Evolutionary conservation across 2,329 filamentous ascomycete genomes (phyloP), one percentile per base, ranked within the genome.

Genomic region (Trichoderma sp.): DNA sequence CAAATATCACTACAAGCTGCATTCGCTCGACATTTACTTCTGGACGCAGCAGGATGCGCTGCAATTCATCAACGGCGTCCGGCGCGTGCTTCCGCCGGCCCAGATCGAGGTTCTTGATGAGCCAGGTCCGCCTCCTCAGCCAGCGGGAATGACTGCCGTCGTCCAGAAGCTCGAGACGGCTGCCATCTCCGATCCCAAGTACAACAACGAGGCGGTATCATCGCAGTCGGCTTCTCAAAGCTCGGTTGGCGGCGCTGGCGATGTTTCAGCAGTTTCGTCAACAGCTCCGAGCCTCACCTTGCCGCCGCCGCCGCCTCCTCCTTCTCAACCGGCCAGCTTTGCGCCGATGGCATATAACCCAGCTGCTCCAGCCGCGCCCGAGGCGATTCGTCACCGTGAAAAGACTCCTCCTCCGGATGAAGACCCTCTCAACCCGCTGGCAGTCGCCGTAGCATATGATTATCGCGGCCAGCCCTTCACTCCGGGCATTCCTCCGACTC

Each of bases 331-430:
- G n/a, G 74, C 81, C 39, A 83, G 75, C 73, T 90, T 89, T 73
- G 83, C 80, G 8, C 90, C 90, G 0, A 88, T 92, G 81, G 87
- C 90, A 2, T 94, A 94, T 76, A 94, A 94, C 76, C 92, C 92
- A 3, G 91, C 92, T 0, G 91, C 91, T 1, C 92, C 92, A 5
- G 85, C 91, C 0, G 90, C 91, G 0, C 91, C 91, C 0, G 91
- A 94, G 77, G 83, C 86, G 26, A 88, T 94, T 63, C 83, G 85
- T 24, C 87, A 92, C 77, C 86, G 92, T 59, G 92, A 94, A 78
- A 94, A 94, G 84, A 95, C 92, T 0, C 92, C 91, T 1, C 91
- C 92, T 4, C 90, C 90, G 4, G 86, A 89, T 39, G 91, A 94
- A 73, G 80, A 81, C 56, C 86, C 83, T 14, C 80, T 83, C 3